Evolutionary conservation across 805 yeast species (phyloP).

Genomic region (Candida broadrunensis): DNA sequence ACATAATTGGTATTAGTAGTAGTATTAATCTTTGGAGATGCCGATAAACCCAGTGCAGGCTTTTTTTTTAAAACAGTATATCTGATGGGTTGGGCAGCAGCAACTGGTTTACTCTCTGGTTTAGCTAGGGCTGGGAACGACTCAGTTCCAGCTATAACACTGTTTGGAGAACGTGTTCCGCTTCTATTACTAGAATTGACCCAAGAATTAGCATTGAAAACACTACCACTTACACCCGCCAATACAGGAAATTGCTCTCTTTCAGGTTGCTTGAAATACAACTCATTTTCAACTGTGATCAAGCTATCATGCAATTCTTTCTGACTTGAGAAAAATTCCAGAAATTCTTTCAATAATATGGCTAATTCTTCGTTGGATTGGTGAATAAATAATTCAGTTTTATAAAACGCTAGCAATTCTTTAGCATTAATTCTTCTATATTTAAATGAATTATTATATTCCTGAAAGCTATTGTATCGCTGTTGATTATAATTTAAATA

Average conservation of each 20-base stretch:
- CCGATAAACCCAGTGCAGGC: constrained; percentile 2
- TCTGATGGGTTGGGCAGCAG: constrained; percentile 24
- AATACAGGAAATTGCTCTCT: constrained; percentile 51
- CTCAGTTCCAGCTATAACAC: constrained; percentile 14
- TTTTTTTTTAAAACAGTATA: constrained; percentile 29
- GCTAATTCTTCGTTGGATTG: constrained; percentile 47
- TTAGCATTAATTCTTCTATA: constrained; percentile 44
- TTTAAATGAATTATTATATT: constrained; percentile 47
- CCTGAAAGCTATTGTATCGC: constrained; percentile 47
- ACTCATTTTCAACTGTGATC: constrained; percentile 9
- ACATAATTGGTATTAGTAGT: constrained; percentile 19
- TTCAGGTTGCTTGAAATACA: constrained; percentile 5
- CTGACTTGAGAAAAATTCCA: constrained; percentile 51
- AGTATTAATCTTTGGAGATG: constrained; percentile 9
- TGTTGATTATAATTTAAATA: constrained; percentile 56
- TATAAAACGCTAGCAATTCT: constrained; percentile 47
- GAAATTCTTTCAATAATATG: constrained; percentile 57
- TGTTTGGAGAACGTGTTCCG: constrained; percentile 3
- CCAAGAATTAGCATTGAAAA: constrained; percentile 21
- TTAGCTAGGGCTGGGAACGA: constrained; percentile 33
- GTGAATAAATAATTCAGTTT: constrained; percentile 41
- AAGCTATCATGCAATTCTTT: constrained; percentile 42
- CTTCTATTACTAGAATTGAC: constrained; percentile 12
- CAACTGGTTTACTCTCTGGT: constrained; percentile 15
- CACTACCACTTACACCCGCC: constrained; percentile 17